Conservation (phyloP, 106 monocot genomes). For the Acanthochlamys bracteata region DNA sequence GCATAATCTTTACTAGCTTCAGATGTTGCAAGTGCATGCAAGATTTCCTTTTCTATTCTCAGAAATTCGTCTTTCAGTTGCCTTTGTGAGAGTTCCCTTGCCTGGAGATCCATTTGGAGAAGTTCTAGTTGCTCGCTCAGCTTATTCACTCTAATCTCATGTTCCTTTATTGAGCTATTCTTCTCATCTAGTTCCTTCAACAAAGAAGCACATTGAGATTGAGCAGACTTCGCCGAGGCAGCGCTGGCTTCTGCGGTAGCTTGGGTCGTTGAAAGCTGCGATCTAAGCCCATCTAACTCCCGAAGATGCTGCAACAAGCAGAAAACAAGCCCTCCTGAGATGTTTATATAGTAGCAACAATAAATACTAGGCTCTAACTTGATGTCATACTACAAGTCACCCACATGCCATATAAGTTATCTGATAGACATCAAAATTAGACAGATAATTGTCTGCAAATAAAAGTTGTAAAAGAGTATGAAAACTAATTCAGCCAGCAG, state of each 20-base stretch:
- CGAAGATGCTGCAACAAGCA: conserved; percentile 38
- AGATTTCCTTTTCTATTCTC: conserved; percentile 70
- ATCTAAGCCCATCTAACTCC: conserved; percentile 68
- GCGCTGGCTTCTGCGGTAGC: conserved; percentile 80
- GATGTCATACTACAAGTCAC: too few species aligned
- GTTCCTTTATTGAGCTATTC: conserved; percentile 46
- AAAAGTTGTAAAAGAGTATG: too few species aligned
- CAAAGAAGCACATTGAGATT: conserved; percentile 52
- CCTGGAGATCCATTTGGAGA: conserved; percentile 72
- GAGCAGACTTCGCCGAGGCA: conserved; percentile 59
- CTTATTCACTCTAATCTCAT: conserved; percentile 53
- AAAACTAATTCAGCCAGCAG: too few species aligned
- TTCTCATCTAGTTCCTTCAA: conserved; percentile 78
- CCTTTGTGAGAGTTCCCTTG: conserved; percentile 64
- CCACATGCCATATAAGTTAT: too few species aligned
- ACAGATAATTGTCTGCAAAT: too few species aligned
- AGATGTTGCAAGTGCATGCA: conserved; percentile 46
- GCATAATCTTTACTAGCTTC: conserved; percentile 45
- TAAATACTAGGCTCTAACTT: background rate
- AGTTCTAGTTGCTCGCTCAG: conserved; percentile 59
- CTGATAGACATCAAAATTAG: too few species aligned
- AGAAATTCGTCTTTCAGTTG: conserved; percentile 74
- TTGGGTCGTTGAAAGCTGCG: conserved; percentile 53
- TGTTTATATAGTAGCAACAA: background rate
- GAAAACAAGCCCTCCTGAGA: background rate